Evolutionary conservation across 768 basidiomycete species (phyloP), one percentile per base, ranked within the genome.

Genomic region (Boletus insuetus): DNA sequence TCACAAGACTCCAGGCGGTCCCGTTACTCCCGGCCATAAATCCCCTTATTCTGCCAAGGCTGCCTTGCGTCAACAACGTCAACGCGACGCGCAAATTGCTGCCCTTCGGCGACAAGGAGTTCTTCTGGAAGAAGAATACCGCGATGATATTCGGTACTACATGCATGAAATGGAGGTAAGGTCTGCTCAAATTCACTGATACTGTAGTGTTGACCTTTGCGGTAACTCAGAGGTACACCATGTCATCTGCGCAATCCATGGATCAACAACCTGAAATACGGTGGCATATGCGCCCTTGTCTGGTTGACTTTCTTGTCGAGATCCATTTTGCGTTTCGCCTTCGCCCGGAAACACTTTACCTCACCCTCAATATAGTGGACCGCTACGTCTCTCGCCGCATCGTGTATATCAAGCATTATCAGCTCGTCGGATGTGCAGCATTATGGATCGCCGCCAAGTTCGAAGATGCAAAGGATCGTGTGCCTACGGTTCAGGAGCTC

Each of bases 381-480:
- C 94, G 97, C 65, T 99, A 98, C 73, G 94, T 98, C 29, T 98
- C 97, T 47, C 94, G 97, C 63, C 91, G 97, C 51, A 88, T 99
- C 59, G 97, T 99, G 57, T 98, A 94, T 76, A 93, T 93, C 79
- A 98, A 96, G 74, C 97, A 99, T 75, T 98, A 99, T 69, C 97
- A 99, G 67, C 89, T 99, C 55, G 96, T 98, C 53, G 97, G 97
- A 19, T 99, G 97, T 68, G 94, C 95, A 22, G 94, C 97, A 38
- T 81, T 99, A 13, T 99, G 97, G 97, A 98, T 98, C 63, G 97
- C 97, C 16, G 91, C 96, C 60, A 99, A 99, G 75, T 99, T 98
- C 64, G 97, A 99, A 74, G 97, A 99, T 67, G 91, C 94, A 22
- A 98, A 99, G 73, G 96, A 98, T 68, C 93, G 95, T 59, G 94